A percentile compares a stretch with the other conserved stretches of the same genome.
Conservation (phyloP, 495 filamentous ascomycete genomes). For the Poronia punctata region DNA sequence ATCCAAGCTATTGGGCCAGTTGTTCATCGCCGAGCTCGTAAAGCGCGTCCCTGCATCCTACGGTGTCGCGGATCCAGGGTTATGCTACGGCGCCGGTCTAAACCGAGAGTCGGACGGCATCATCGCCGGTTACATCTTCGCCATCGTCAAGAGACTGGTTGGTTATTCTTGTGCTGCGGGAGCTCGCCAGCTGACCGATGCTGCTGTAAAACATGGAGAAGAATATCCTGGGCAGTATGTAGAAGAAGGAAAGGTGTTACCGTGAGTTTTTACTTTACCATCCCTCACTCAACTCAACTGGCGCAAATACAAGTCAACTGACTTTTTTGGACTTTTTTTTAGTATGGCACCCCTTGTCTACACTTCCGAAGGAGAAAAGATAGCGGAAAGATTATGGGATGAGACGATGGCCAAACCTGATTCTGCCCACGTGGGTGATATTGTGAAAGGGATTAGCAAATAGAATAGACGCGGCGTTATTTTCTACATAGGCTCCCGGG, state of each 20-base stretch:
- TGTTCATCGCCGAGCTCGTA: conserved; percentile 40
- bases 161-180: neutral
- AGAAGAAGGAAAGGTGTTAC: conserved; percentile 11
- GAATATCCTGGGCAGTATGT: conserved; percentile 17
- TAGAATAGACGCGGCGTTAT: too few species aligned
- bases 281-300: neutral
- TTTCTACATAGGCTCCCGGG: too few species aligned
- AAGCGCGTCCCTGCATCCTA: conserved; percentile 5
- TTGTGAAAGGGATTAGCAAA: too few species aligned
- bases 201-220: conserved; percentile 8
- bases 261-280: conserved; percentile 10
- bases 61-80: neutral
- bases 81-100: conserved; percentile 1
- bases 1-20: conserved; percentile 45
- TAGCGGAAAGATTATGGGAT: conserved; percentile 11
- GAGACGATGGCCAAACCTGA: conserved; percentile 15
- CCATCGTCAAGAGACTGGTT: neutral
- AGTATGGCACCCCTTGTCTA: conserved; percentile 6
- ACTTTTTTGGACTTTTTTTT: neutral
- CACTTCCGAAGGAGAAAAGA: neutral
- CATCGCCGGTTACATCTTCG: neutral
- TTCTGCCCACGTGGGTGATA: too few species aligned
- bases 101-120: neutral
- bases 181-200: conserved; percentile 8
- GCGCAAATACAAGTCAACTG: conserved; percentile 3